phyloP scores from a whole-genome alignment of 1,284 basidiomycete genomes.

The Papiliotrema nemorosa region DNA sequence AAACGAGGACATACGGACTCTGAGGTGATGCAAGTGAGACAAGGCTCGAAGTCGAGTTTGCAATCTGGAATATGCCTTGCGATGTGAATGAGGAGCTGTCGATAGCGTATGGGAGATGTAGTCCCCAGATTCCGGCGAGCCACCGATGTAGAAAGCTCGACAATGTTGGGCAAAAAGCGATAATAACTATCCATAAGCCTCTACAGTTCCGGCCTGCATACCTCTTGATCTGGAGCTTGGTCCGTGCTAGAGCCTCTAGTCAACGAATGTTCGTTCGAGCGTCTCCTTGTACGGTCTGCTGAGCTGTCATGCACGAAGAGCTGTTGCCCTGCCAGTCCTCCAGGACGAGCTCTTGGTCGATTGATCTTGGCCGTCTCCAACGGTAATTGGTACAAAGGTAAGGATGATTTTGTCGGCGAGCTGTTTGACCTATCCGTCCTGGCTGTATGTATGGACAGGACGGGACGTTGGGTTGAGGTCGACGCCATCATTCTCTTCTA shows the following conservation, averaged over 20 bases:
- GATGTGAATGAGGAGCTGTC: slow-evolving; percentile 33
- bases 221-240: background rate
- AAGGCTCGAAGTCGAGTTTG: slow-evolving; percentile 38
- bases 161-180: slow-evolving; percentile 42
- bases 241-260: background rate
- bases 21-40: slow-evolving; percentile 43
- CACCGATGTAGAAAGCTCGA: slow-evolving; percentile 36
- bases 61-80: slow-evolving; percentile 40
- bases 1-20: slow-evolving; percentile 38
- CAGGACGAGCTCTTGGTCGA: background rate
- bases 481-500: too few relatives aligned
- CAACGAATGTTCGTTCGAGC: background rate
- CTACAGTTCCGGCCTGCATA: background rate
- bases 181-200: slow-evolving; percentile 21
- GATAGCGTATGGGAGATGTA: slow-evolving; percentile 40
- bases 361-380: too few relatives aligned
- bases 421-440: background rate
- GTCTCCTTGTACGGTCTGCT: background rate
- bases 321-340: background rate
- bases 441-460: background rate
- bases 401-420: too few relatives aligned
- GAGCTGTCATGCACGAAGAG: background rate
- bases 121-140: slow-evolving; percentile 21
- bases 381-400: too few relatives aligned
- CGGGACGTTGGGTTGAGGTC: background rate